phyloP scores from a whole-genome alignment of 768 basidiomycete species.

The Daedaleopsis sinensis region DNA sequence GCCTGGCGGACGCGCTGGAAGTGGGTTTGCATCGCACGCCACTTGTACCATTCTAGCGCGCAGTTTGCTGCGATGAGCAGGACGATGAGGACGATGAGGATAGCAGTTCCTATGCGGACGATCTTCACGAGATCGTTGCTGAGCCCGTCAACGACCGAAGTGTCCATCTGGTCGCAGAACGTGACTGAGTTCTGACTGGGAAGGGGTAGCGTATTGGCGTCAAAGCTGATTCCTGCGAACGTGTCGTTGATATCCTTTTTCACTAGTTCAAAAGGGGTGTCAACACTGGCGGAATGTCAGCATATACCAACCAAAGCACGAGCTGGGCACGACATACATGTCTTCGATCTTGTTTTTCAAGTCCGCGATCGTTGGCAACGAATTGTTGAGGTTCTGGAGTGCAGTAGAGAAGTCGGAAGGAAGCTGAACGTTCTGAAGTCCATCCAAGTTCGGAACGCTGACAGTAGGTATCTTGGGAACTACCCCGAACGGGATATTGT shows the following conservation, averaged over 20 bases:
- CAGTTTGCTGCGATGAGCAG: constrained; percentile 75
- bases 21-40: constrained; percentile 69
- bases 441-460: constrained; percentile 70
- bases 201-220: constrained; percentile 74
- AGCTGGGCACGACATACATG: constrained; percentile 52
- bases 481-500: constrained; percentile 71
- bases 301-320: background rate
- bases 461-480: constrained; percentile 69
- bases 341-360: constrained; percentile 68
- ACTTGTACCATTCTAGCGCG: constrained; percentile 87
- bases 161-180: constrained; percentile 82
- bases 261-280: constrained; percentile 84
- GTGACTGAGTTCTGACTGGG: constrained; percentile 68
- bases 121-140: constrained; percentile 78
- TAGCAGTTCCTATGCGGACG: constrained; percentile 75
- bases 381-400: constrained; percentile 75
- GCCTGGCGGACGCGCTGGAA: constrained; percentile 74
- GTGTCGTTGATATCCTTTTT: constrained; percentile 91
- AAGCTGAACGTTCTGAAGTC: constrained; percentile 77
- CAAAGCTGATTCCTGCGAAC: constrained; percentile 71
- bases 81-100: constrained; percentile 73
- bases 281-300: constrained; percentile 50
- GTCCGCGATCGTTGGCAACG: constrained; percentile 77
- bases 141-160: constrained; percentile 84
- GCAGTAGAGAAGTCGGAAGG: constrained; percentile 76